A percentile compares a stretch with the other conserved stretches of the same genome.
Evolutionary conservation across 73 alveolate genomes (phyloP).

Genomic region (Loxodes magnus): DNA sequence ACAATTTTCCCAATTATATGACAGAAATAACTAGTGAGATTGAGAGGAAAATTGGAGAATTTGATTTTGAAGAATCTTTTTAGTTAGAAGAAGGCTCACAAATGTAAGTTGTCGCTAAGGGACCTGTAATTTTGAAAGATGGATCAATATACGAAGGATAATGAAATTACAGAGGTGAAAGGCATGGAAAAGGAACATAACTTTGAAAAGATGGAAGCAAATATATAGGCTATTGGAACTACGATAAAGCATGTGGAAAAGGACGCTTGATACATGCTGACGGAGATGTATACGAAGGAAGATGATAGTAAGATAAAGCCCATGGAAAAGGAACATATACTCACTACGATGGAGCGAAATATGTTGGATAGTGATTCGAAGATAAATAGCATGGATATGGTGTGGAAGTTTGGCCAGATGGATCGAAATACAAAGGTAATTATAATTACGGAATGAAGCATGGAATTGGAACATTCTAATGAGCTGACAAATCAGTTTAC

Average conservation of each 20-base stretch:
- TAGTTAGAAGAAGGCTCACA: no score
- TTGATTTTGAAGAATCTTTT: no score
- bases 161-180: neutral
- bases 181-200: constrained; percentile 2
- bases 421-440: constrained; percentile 7
- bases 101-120: constrained; percentile 14
- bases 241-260: neutral
- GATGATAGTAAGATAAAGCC: neutral
- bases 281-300: constrained; percentile 8
- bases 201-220: constrained; percentile 1
- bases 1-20: no score
- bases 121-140: constrained; percentile 1
- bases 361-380: constrained; percentile 3
- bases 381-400: constrained; percentile 15
- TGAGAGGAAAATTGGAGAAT: no score
- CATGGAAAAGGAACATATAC: constrained; percentile 1
- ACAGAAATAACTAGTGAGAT: no score
- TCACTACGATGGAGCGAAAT: constrained; percentile 4
- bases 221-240: constrained; percentile 1
- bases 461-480: constrained; percentile 21
- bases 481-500: constrained; percentile 26
- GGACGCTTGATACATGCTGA: neutral
- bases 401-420: constrained; percentile 18
- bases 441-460: constrained; percentile 15
- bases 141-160: constrained; percentile 4